Percentiles rank a stretch among this genome's conserved stretches.
Conservation (phyloP, 1,139 yeast genomes). For the Candida tetrigidarum region DNA sequence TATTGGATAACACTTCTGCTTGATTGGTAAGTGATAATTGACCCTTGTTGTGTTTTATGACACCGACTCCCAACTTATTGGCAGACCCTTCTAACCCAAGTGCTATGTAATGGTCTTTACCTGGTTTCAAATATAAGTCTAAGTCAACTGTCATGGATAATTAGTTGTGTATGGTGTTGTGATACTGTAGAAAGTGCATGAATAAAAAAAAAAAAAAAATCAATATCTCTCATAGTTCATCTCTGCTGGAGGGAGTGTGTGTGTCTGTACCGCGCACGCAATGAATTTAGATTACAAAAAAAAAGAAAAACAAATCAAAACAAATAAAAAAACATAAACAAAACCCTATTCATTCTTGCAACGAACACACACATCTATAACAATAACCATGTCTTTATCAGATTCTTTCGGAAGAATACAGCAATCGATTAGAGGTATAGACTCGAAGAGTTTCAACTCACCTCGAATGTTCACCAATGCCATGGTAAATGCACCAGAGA, state of each 20-base stretch:
- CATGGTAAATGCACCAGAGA: slow-evolving; percentile 54
- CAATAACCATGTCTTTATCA: slow-evolving; percentile 20
- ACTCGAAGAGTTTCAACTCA: slow-evolving; percentile 45
- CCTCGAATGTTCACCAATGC: slow-evolving; percentile 73
- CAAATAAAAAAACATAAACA: slow-evolving; percentile 3
- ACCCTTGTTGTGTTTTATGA: slow-evolving; percentile 71
- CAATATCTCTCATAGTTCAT: background rate
- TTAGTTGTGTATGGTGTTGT: background rate
- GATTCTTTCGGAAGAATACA: slow-evolving; percentile 30
- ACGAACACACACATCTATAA: background rate
- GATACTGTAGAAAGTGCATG: background rate
- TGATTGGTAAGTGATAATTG: slow-evolving; percentile 54
- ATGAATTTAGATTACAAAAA: too few relatives aligned
- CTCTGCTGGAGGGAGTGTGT: background rate
- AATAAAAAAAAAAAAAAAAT: too few relatives aligned
- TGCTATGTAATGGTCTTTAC: slow-evolving; percentile 63
- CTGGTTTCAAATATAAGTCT: slow-evolving; percentile 44
- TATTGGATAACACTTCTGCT: slow-evolving; percentile 80
- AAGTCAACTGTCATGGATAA: slow-evolving; percentile 36
- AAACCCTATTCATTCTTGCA: too few relatives aligned
- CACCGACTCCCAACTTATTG: slow-evolving; percentile 92
- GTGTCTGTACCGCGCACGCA: background rate
- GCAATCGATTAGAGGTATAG: slow-evolving; percentile 24
- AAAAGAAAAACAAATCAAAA: background rate
- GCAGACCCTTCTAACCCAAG: slow-evolving; percentile 97